phyloP scores from a whole-genome alignment of 2,329 filamentous ascomycete species.

The Fusarium austroafricanum region DNA sequence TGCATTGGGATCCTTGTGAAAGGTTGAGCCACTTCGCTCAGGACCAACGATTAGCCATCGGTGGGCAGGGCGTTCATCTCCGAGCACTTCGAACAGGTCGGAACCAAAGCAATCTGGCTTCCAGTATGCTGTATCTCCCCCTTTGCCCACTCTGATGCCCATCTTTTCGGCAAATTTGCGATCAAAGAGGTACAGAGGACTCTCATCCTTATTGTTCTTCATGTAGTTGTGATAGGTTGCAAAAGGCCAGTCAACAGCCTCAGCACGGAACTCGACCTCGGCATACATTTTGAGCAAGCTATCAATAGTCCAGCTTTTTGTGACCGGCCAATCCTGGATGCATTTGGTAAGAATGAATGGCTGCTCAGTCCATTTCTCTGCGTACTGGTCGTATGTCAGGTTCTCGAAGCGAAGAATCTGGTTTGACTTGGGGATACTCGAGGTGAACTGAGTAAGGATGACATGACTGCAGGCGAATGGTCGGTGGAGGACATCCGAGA shows the following conservation, averaged over 20 bases:
- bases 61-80: slow-evolving; percentile 82
- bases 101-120: slow-evolving; percentile 85
- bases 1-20: slow-evolving; percentile 84
- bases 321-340: slow-evolving; percentile 85
- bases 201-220: slow-evolving; percentile 82
- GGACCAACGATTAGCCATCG: slow-evolving; percentile 95
- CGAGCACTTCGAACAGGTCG: slow-evolving; percentile 85
- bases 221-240: slow-evolving; percentile 86
- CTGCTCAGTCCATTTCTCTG: slow-evolving; percentile 77
- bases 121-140: slow-evolving; percentile 73
- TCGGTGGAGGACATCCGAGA: slow-evolving; percentile 89
- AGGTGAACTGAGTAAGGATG: slow-evolving; percentile 71
- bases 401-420: slow-evolving; percentile 76
- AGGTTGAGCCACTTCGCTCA: slow-evolving; percentile 87
- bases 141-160: slow-evolving; percentile 70
- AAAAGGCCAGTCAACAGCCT: slow-evolving; percentile 93
- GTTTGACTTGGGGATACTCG: slow-evolving; percentile 78
- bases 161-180: slow-evolving; percentile 89
- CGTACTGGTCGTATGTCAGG: slow-evolving; percentile 79
- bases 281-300: slow-evolving; percentile 72
- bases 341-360: slow-evolving; percentile 90
- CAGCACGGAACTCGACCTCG: slow-evolving; percentile 81
- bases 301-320: slow-evolving; percentile 78
- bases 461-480: slow-evolving; percentile 91
- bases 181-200: slow-evolving; percentile 93